Conservation (phyloP, 495 filamentous ascomycete genomes). For the Aspergillus nidulans region DNA sequence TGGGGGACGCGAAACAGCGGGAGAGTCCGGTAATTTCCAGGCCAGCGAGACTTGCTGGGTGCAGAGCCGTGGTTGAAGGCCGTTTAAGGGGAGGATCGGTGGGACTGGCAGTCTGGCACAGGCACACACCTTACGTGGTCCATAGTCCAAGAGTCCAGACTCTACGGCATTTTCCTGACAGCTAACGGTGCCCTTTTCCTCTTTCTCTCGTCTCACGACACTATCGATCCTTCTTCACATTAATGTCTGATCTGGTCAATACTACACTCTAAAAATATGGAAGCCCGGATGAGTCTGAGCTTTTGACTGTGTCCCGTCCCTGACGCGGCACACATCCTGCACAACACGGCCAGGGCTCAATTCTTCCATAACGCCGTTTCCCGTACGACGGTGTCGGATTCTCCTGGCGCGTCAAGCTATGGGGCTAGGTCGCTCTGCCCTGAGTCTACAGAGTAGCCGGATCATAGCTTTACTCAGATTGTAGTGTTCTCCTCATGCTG, state of each 20-base stretch:
- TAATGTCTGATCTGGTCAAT: background rate
- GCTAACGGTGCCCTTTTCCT: slow-evolving; percentile 11
- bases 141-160: no score
- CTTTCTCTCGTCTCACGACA: background rate
- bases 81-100: background rate
- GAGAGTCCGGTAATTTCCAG: slow-evolving; percentile 1
- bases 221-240: background rate
- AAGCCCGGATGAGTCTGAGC: background rate
- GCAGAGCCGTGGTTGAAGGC: background rate
- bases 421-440: background rate
- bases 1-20: slow-evolving; percentile 7
- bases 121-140: background rate
- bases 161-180: background rate
- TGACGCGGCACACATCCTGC: slow-evolving; percentile 2
- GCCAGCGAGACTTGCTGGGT: no score
- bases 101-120: slow-evolving; percentile 2
- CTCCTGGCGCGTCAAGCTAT: background rate
- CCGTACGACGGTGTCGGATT: background rate
- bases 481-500: background rate
- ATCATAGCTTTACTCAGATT: no score
- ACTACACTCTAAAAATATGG: background rate
- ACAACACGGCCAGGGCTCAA: background rate
- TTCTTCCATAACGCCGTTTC: background rate
- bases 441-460: background rate
- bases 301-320: background rate